Evolutionary conservation across 345 rosid species (phyloP).

Genomic region (Sonneratia caseolaris): DNA sequence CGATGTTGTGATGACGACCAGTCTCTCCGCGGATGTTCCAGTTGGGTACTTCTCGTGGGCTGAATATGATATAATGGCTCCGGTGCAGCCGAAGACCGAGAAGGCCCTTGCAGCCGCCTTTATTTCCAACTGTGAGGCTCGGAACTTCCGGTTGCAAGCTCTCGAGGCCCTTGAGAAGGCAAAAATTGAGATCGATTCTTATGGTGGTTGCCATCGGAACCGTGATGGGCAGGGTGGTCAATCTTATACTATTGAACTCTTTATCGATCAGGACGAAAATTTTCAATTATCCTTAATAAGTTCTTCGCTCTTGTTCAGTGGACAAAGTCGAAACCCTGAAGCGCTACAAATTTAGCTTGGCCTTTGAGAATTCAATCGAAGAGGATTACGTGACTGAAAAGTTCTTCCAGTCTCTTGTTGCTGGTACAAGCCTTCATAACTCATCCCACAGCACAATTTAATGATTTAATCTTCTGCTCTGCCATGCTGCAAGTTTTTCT

Average conservation of each 20-base stretch:
- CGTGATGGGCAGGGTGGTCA: conserved; percentile 84
- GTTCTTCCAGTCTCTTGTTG: conserved; percentile 88
- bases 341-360: conserved; percentile 83
- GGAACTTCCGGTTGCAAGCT: conserved; percentile 81
- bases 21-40: conserved; percentile 98
- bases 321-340: conserved; percentile 82
- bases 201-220: conserved; percentile 82
- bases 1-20: conserved; percentile 77
- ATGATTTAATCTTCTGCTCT: not conserved
- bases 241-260: not conserved
- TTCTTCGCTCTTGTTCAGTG: conserved; percentile 35
- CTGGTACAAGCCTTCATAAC: conserved; percentile 33
- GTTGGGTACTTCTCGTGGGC: conserved; percentile 99
- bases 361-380: conserved; percentile 95
- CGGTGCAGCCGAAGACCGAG: conserved; percentile 72
- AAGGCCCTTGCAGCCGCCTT: conserved; percentile 89
- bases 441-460: no score
- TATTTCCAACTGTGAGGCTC: conserved; percentile 90
- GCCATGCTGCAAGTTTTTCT: not conserved
- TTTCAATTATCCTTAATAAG: not conserved
- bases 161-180: conserved; percentile 59
- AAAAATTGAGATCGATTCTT: conserved; percentile 63
- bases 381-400: conserved; percentile 98
- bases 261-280: not conserved
- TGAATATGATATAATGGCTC: conserved; percentile 93